Evolutionary conservation across 805 yeast species (phyloP).

Genomic region (Starmera pachycereana): DNA sequence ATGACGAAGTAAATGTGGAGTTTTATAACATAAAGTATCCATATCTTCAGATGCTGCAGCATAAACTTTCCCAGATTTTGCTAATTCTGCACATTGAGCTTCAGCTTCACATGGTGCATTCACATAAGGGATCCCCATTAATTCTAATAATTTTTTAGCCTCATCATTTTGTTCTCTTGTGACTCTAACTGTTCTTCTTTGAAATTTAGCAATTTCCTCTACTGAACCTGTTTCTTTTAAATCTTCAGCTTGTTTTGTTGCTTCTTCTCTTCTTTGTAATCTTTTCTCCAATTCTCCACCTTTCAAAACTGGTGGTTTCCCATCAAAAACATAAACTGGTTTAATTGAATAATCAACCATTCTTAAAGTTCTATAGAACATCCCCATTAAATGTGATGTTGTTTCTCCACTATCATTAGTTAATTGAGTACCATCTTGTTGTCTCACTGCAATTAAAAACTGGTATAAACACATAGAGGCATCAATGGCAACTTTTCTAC

Average conservation of each 20-base stretch:
- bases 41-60: constrained; percentile 98
- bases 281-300: constrained; percentile 90
- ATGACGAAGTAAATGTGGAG: constrained; percentile 77
- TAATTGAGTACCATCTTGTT: constrained; percentile 91
- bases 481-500: constrained; percentile 93
- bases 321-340: constrained; percentile 96
- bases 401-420: constrained; percentile 87
- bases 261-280: constrained; percentile 69
- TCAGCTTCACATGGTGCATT: constrained; percentile 98
- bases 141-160: constrained; percentile 64
- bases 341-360: constrained; percentile 90
- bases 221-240: constrained; percentile 72
- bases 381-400: constrained; percentile 89
- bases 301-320: constrained; percentile 91
- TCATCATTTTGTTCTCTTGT: constrained; percentile 89
- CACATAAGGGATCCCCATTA: constrained; percentile 94
- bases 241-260: constrained; percentile 62
- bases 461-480: constrained; percentile 97
- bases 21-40: constrained; percentile 92
- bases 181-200: constrained; percentile 83
- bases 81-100: constrained; percentile 94
- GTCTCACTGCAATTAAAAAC: constrained; percentile 92
- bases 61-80: constrained; percentile 81
- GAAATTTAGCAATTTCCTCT: constrained; percentile 66
- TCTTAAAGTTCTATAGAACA: constrained; percentile 86